These are phyloP conservation scores for Vinca major DNA, from an alignment of 305 asterid species.

Conservation along the genomic window DNA sequence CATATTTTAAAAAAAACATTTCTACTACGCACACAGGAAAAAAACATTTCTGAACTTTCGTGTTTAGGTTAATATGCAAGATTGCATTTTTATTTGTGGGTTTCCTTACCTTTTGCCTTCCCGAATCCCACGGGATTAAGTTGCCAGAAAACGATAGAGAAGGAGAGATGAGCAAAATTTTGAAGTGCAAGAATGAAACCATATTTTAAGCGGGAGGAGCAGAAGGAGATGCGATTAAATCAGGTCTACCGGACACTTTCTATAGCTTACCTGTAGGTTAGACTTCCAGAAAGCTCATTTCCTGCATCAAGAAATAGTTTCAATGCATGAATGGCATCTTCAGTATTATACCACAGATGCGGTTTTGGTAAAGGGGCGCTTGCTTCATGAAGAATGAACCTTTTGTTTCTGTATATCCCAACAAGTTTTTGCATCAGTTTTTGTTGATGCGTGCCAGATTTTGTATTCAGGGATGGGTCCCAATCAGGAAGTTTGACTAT, in stretches of 20 bases:
- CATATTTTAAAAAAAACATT: no score
- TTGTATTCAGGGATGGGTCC: constrained; percentile 49
- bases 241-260: not conserved
- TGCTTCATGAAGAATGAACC: constrained; percentile 53
- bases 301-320: constrained; percentile 84
- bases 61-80: not conserved
- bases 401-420: constrained; percentile 30
- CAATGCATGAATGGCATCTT: constrained; percentile 50
- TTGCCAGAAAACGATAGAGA: not conserved
- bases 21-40: not conserved
- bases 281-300: constrained; percentile 61
- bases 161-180: not conserved
- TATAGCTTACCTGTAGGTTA: constrained; percentile 65
- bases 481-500: constrained; percentile 85
- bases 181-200: not conserved
- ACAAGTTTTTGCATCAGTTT: constrained; percentile 31
- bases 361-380: constrained; percentile 56
- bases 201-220: not conserved
- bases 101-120: not conserved
- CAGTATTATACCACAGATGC: constrained; percentile 77
- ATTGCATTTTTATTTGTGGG: not conserved
- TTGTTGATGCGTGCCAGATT: constrained; percentile 22
- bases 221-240: constrained; percentile 1
- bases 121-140: not conserved
- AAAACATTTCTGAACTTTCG: not conserved